Conservation (phyloP, 225 moss, liverwort and hornwort genomes). For the Anthoceros angustus region DNA sequence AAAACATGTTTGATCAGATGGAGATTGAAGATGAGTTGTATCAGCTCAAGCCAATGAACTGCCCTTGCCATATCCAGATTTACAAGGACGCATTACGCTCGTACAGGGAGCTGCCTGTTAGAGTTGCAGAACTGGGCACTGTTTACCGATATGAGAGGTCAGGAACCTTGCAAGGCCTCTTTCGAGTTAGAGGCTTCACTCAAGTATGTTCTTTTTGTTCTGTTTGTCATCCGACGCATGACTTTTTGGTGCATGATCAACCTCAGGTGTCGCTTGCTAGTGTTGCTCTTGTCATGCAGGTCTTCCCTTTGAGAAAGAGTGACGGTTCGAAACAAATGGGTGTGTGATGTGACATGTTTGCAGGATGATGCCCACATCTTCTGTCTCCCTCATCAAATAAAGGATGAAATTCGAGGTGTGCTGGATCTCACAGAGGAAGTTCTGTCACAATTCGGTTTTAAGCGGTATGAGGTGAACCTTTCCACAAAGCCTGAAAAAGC, state of each 20-base stretch:
- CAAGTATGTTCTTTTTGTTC: slow-evolving; percentile 26
- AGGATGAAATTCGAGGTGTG: slow-evolving; percentile 65
- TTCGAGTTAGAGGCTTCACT: slow-evolving; percentile 93
- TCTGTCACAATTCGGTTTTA: slow-evolving; percentile 83
- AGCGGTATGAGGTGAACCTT: slow-evolving; percentile 74
- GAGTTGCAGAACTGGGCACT: slow-evolving; percentile 87
- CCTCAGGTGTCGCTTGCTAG: background rate
- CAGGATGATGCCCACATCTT: slow-evolving; percentile 93
- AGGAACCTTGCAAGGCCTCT: slow-evolving; percentile 86
- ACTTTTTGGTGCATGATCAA: background rate
- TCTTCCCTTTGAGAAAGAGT: background rate
- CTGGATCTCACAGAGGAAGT: slow-evolving; percentile 86
- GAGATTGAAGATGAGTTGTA: slow-evolving; percentile 84
- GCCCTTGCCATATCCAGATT: slow-evolving; percentile 95
- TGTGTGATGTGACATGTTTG: background rate
- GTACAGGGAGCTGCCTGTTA: slow-evolving; percentile 77
- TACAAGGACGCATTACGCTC: slow-evolving; percentile 82
- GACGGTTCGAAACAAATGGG: background rate
- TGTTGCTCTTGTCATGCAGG: background rate
- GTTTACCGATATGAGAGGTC: slow-evolving; percentile 95
- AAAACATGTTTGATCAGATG: slow-evolving; percentile 97
- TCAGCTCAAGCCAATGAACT: slow-evolving; percentile 98
- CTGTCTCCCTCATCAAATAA: slow-evolving; percentile 89
- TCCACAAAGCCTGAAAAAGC: slow-evolving; percentile 93
- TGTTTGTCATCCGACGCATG: background rate